Evolutionary conservation across 78 protist species (phyloP).

Genomic region (Dictyostelium purpureum): DNA sequence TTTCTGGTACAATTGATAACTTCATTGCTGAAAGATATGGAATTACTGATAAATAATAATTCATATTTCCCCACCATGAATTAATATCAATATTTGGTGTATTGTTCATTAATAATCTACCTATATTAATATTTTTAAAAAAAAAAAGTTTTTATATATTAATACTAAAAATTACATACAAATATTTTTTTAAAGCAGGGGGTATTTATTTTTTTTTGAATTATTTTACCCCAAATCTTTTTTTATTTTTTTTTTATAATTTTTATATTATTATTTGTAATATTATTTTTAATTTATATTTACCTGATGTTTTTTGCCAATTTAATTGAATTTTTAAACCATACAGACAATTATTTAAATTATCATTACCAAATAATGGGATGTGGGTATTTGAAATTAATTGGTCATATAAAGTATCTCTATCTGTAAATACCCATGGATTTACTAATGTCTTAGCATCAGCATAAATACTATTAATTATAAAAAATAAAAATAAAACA

Average conservation of each 20-base stretch:
- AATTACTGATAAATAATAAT: conserved; percentile 46
- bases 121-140: too few relatives aligned
- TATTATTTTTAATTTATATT: too few relatives aligned
- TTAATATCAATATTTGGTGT: neutral
- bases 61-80: conserved; percentile 59
- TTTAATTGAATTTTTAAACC: conserved; percentile 23
- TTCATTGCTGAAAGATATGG: conserved; percentile 55
- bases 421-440: conserved; percentile 43
- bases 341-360: conserved; percentile 10
- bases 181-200: too few relatives aligned
- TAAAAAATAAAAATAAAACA: too few relatives aligned
- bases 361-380: neutral
- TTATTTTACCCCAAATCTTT: too few relatives aligned
- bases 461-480: too few relatives aligned
- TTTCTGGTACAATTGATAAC: conserved; percentile 7
- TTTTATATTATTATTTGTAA: too few relatives aligned
- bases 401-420: neutral
- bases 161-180: too few relatives aligned
- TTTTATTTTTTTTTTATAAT: too few relatives aligned
- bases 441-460: conserved; percentile 19
- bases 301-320: conserved; percentile 39
- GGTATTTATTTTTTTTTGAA: too few relatives aligned
- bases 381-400: conserved; percentile 4
- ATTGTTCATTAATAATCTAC: neutral
- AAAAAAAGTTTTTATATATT: too few relatives aligned